These are phyloP conservation scores for Leishmania mexicana DNA, from an alignment of 208 protist genomes.

Conservation along the genomic window DNA sequence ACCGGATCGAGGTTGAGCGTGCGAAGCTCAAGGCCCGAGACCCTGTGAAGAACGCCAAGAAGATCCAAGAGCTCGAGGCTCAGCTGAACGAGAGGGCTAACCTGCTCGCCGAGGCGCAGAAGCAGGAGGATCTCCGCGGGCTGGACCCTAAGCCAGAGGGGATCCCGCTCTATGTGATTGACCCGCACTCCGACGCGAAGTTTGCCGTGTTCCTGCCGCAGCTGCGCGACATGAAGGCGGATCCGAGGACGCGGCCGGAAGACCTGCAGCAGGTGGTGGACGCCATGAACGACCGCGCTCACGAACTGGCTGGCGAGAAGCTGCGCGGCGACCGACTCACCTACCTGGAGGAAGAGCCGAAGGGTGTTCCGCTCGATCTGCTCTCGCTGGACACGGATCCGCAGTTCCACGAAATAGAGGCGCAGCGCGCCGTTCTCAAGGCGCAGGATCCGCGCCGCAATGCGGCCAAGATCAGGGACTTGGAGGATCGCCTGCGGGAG, in stretches of 20 bases:
- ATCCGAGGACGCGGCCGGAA: constrained; percentile 34
- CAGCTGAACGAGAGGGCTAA: constrained; percentile 67
- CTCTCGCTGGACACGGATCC: constrained; percentile 71
- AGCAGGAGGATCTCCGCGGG: constrained; percentile 64
- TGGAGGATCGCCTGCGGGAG: constrained; percentile 65
- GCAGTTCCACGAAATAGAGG: constrained; percentile 62
- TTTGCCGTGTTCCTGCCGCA: constrained; percentile 50
- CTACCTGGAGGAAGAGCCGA: constrained; percentile 58
- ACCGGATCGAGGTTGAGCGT: constrained; percentile 68
- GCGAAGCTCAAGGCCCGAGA: constrained; percentile 66
- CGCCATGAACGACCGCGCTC: constrained; percentile 65
- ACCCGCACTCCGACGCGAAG: constrained; percentile 56
- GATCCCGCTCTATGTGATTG: constrained; percentile 55
- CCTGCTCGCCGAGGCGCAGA: constrained; percentile 67
- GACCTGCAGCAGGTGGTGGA: constrained; percentile 44
- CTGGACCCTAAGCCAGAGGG: constrained; percentile 60
- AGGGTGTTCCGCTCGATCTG: constrained; percentile 63
- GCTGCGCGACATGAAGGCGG: constrained; percentile 59
- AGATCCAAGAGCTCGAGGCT: constrained; percentile 67
- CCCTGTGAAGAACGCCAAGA: constrained; percentile 47
- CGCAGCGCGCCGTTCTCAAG: constrained; percentile 63
- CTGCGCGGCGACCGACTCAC: constrained; percentile 52
- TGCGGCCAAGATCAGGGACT: constrained; percentile 61
- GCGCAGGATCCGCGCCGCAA: constrained; percentile 64
- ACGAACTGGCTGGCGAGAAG: constrained; percentile 62